phyloP scores from a whole-genome alignment of 306 rosid species.

The Malus orientalis region DNA sequence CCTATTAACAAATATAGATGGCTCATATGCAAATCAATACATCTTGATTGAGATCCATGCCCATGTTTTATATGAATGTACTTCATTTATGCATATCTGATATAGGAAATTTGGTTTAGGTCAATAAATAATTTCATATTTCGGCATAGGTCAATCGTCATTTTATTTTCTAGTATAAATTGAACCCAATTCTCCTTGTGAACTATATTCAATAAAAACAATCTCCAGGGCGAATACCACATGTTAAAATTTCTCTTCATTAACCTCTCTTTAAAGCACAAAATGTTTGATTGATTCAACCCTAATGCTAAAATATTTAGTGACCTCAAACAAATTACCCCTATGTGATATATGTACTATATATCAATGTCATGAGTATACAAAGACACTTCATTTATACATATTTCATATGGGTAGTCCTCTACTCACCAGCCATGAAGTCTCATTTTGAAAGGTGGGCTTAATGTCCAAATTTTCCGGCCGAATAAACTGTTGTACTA shows the following conservation, averaged over 20 bases:
- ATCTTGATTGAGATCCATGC: neutral
- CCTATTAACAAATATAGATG: neutral
- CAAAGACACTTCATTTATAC: neutral
- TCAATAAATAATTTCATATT: too few species aligned
- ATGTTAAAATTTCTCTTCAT: too few species aligned
- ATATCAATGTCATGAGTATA: neutral
- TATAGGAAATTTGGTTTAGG: too few species aligned
- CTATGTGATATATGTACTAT: neutral
- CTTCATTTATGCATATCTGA: neutral
- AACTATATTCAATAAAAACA: too few species aligned
- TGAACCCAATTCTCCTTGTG: too few species aligned
- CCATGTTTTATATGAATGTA: neutral
- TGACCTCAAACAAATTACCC: too few species aligned
- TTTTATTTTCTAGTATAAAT: too few species aligned
- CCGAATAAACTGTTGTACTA: slow-evolving; percentile 80
- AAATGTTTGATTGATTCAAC: too few species aligned
- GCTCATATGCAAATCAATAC: neutral
- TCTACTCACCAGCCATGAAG: slow-evolving; percentile 94
- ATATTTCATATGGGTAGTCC: neutral
- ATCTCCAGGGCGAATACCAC: too few species aligned
- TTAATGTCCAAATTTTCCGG: slow-evolving; percentile 93
- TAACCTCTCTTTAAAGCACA: too few species aligned
- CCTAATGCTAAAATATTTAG: too few species aligned
- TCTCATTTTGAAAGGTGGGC: slow-evolving; percentile 77
- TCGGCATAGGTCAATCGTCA: too few species aligned